Percentiles rank a stretch among this genome's conserved stretches.
phyloP scores from a whole-genome alignment of 495 filamentous ascomycete genomes.

The Aspergillus kassunensis region DNA sequence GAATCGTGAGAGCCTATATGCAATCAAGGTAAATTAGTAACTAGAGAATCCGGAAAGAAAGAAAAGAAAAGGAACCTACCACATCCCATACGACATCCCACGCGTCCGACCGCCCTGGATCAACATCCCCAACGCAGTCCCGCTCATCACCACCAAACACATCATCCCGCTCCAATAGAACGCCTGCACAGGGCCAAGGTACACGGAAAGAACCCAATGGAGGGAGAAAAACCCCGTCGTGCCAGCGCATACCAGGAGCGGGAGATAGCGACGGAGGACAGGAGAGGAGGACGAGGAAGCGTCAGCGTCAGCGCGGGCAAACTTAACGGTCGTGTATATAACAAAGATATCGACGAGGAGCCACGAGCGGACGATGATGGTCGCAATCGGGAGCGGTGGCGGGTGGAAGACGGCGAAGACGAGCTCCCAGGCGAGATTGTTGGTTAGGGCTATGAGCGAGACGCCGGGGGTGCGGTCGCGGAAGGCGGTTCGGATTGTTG shows the following conservation, averaged over 20 bases:
- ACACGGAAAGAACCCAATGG: conserved; percentile 5
- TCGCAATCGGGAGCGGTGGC: not conserved
- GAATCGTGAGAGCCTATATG: conserved; percentile 11
- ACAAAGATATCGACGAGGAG: conserved; percentile 16
- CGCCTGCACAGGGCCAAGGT: not conserved
- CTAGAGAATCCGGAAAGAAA: not conserved
- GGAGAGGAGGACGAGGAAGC: conserved; percentile 1
- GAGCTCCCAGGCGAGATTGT: conserved; percentile 8
- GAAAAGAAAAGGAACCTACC: conserved; percentile 1
- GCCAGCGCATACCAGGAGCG: conserved; percentile 7
- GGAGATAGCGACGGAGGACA: conserved; percentile 9
- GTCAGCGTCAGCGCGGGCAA: conserved; percentile 8
- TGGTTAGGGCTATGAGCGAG: conserved; percentile 1
- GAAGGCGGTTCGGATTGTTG: conserved; percentile 2
- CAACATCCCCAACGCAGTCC: conserved; percentile 1
- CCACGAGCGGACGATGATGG: conserved; percentile 2
- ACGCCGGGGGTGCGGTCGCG: conserved; percentile 1
- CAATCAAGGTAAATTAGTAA: too few species aligned
- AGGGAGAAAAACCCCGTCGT: conserved; percentile 6
- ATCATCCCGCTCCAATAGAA: conserved; percentile 15
- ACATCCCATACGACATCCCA: conserved; percentile 10
- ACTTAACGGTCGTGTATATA: conserved; percentile 14
- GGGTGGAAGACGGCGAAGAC: conserved; percentile 1
- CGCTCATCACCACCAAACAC: conserved; percentile 8
- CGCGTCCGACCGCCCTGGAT: conserved; percentile 14